Evolutionary conservation across 2,329 filamentous ascomycete genomes (phyloP).

Genomic region (Fusarium metavorans): DNA sequence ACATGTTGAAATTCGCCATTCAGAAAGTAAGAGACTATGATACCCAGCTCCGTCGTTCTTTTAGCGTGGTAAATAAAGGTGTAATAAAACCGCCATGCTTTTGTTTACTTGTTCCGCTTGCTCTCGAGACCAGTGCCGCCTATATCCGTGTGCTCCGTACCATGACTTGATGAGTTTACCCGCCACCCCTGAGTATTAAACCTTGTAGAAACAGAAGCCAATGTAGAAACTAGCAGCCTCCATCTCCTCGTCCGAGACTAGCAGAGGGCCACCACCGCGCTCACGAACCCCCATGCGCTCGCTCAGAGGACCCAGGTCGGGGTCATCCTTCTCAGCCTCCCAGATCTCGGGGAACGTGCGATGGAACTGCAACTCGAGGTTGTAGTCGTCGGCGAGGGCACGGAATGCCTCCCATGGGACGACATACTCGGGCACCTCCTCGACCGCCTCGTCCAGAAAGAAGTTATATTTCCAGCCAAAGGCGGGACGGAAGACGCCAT

Average conservation of each 20-base stretch:
- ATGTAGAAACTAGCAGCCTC: conserved; percentile 93
- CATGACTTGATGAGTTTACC: conserved; percentile 4
- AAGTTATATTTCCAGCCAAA: conserved; percentile 99
- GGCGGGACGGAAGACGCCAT: conserved; percentile 92
- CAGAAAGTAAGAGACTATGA: conserved; percentile 42
- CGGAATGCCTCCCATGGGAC: conserved; percentile 99
- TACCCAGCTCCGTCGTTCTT: conserved; percentile 46
- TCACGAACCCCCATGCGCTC: conserved; percentile 96
- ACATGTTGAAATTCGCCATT: conserved; percentile 42
- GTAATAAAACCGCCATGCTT: conserved; percentile 35
- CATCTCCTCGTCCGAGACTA: conserved; percentile 88
- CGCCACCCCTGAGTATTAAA: conserved; percentile 58
- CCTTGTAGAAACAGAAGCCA: conserved; percentile 97
- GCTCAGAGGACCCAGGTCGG: conserved; percentile 82
- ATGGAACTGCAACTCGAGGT: conserved; percentile 94
- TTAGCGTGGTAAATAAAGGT: conserved; percentile 29
- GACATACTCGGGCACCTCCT: conserved; percentile 96
- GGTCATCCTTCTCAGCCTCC: conserved; percentile 89
- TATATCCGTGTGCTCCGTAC: conserved; percentile 1
- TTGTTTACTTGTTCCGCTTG: conserved; percentile 11
- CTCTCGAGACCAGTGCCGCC: not conserved
- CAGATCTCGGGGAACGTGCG: conserved; percentile 92
- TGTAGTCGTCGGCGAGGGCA: conserved; percentile 94
- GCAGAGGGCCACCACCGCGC: conserved; percentile 72
- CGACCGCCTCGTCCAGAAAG: conserved; percentile 94